Conservation (phyloP, 1,139 yeast genomes). For the Suhomyces yuchorum region DNA sequence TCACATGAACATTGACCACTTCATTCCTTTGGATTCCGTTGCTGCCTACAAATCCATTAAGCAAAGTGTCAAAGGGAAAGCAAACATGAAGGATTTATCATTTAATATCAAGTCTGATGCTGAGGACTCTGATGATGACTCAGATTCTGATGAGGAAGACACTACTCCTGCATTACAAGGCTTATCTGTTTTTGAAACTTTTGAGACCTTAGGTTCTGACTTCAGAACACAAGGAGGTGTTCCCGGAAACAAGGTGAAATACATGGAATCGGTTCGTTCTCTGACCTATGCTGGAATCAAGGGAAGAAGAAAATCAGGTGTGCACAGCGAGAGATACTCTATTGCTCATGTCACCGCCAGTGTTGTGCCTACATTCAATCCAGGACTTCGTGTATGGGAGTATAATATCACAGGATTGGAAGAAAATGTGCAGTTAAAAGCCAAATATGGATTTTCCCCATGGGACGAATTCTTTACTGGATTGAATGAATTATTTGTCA, state of each 20-base stretch:
- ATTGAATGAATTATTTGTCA: slow-evolving; percentile 37
- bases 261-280: slow-evolving; percentile 59
- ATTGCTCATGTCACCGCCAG: slow-evolving; percentile 73
- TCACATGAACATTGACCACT: slow-evolving; percentile 88
- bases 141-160: slow-evolving; percentile 15
- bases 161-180: slow-evolving; percentile 13
- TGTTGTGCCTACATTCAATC: slow-evolving; percentile 83
- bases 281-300: slow-evolving; percentile 51
- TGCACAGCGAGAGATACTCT: slow-evolving; percentile 58
- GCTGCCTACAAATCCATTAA: slow-evolving; percentile 61
- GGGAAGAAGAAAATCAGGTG: slow-evolving; percentile 47
- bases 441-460: slow-evolving; percentile 30
- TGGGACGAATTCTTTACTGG: slow-evolving; percentile 61
- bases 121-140: slow-evolving; percentile 11
- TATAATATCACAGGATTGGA: slow-evolving; percentile 60
- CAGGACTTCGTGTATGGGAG: slow-evolving; percentile 84
- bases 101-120: neutral
- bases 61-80: slow-evolving; percentile 14
- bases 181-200: slow-evolving; percentile 8
- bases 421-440: slow-evolving; percentile 16
- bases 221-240: slow-evolving; percentile 53
- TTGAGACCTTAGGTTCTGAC: slow-evolving; percentile 15
- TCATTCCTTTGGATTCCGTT: slow-evolving; percentile 71
- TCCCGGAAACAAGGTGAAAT: slow-evolving; percentile 63
- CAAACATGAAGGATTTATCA: slow-evolving; percentile 4